A percentile compares a stretch with the other conserved stretches of the same genome.
Conservation (phyloP, 768 basidiomycete species). For the Mycena alexandri region DNA sequence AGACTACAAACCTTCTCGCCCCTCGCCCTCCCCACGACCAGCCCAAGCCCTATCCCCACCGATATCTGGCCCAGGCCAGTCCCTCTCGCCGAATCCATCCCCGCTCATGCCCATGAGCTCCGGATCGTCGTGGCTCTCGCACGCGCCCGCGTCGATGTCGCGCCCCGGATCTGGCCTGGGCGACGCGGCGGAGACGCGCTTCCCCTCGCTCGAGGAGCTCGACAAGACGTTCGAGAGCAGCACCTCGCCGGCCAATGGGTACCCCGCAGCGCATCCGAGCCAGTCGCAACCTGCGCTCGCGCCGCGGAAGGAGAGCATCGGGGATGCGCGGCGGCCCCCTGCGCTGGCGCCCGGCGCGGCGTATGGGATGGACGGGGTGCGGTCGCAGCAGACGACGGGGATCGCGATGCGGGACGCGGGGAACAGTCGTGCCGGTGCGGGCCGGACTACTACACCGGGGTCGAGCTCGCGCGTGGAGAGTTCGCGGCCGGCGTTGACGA, state of each 20-base stretch:
- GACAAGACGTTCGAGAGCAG: conserved; percentile 51
- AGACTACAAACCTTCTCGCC: conserved; percentile 44
- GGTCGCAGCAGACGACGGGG: conserved; percentile 71
- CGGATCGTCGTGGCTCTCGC: conserved; percentile 48
- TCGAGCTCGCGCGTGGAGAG: conserved; percentile 13
- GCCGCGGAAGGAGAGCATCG: conserved; percentile 21
- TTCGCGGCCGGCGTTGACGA: conserved; percentile 59
- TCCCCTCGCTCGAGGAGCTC: conserved; percentile 89
- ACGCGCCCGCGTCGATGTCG: conserved; percentile 46
- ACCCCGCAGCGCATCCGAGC: conserved; percentile 4
- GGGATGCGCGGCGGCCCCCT: conserved; percentile 37
- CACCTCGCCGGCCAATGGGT: conserved; percentile 28
- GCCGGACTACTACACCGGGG: conserved; percentile 17
- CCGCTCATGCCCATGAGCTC: conserved; percentile 44
- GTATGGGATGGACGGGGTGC: conserved; percentile 54
- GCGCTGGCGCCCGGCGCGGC: conserved; percentile 29
- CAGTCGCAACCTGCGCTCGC: conserved; percentile 22
- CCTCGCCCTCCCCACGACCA: conserved; percentile 52
- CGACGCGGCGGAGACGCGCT: conserved; percentile 75
- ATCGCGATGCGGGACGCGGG: conserved; percentile 60
- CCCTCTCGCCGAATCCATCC: conserved; percentile 48
- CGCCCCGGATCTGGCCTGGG: conserved; percentile 50
- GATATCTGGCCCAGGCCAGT: conserved; percentile 37
- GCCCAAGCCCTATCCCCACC: conserved; percentile 16
- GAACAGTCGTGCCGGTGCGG: conserved; percentile 18